Percentiles rank a stretch among this genome's conserved stretches.
These are phyloP conservation scores for Alopecurus myosuroides DNA, from an alignment of 176 grass and related monocot genomes.

Conservation along the genomic window DNA sequence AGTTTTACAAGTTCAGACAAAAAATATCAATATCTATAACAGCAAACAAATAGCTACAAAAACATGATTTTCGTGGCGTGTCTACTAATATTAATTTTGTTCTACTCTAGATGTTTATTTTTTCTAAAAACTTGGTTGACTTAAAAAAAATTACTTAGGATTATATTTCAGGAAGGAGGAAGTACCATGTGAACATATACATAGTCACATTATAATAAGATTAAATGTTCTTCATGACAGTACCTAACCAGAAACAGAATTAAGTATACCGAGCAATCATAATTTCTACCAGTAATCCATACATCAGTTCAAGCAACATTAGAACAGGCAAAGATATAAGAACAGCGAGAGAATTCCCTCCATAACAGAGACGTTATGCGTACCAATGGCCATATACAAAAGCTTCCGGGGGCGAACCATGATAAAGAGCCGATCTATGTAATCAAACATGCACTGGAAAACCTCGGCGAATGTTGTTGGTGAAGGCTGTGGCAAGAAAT, in stretches of 20 bases:
- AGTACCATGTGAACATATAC: neutral
- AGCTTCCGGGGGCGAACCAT: slow-evolving; percentile 96
- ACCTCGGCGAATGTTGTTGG: slow-evolving; percentile 91
- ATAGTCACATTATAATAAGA: neutral
- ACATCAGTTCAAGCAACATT: neutral
- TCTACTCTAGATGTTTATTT: neutral
- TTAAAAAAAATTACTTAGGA: neutral
- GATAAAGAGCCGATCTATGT: slow-evolving; percentile 87
- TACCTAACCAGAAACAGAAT: no score
- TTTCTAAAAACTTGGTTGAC: neutral
- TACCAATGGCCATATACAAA: slow-evolving; percentile 98
- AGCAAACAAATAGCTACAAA: neutral
- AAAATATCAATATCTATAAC: neutral
- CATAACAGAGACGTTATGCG: slow-evolving; percentile 5
- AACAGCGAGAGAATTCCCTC: neutral
- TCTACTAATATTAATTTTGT: neutral
- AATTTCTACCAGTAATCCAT: no score
- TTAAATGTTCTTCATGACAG: no score
- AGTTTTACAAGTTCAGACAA: neutral
- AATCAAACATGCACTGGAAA: slow-evolving; percentile 98
- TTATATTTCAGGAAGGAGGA: neutral
- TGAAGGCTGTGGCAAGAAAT: slow-evolving; percentile 55
- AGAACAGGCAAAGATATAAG: no score
- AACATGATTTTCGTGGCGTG: neutral
- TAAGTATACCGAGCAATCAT: no score